A percentile compares a stretch with the other conserved stretches of the same genome.
Evolutionary conservation across 441 rosid genomes (phyloP).

Genomic region (Brassica hybrid): DNA sequence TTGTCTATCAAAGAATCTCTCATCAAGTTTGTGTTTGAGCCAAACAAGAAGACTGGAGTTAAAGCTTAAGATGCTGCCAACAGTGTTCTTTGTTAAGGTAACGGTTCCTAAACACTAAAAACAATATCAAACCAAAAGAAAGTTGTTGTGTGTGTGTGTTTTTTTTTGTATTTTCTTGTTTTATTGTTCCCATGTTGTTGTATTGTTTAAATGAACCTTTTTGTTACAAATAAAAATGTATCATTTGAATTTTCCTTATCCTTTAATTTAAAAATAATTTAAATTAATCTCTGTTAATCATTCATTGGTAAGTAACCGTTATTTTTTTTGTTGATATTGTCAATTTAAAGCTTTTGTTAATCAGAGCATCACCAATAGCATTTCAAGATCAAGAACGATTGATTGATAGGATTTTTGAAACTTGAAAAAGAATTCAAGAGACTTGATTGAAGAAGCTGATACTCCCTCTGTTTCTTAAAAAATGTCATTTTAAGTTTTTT

Average conservation of each 20-base stretch:
- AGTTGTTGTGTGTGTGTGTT: constrained; percentile 28
- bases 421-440: not conserved
- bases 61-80: constrained; percentile 27
- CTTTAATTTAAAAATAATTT: not conserved
- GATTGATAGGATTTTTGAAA: not conserved
- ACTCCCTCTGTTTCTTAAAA: too few relatives aligned
- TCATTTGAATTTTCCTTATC: constrained; percentile 22
- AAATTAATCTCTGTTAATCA: too few relatives aligned
- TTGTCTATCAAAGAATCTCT: constrained; percentile 84
- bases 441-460: not conserved
- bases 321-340: too few relatives aligned
- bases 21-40: constrained; percentile 74
- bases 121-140: not conserved
- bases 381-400: too few relatives aligned
- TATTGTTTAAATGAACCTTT: constrained; percentile 33
- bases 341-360: too few relatives aligned
- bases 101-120: constrained; percentile 2
- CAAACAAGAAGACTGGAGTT: constrained; percentile 65
- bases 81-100: constrained; percentile 7
- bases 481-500: too few relatives aligned
- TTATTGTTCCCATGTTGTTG: constrained; percentile 26
- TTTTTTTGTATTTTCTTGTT: constrained; percentile 16
- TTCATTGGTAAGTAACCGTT: too few relatives aligned
- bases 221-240: constrained; percentile 33
- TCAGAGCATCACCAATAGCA: too few relatives aligned